phyloP scores from a whole-genome alignment of 139 green algal genomes.

The Volvox africanus region DNA sequence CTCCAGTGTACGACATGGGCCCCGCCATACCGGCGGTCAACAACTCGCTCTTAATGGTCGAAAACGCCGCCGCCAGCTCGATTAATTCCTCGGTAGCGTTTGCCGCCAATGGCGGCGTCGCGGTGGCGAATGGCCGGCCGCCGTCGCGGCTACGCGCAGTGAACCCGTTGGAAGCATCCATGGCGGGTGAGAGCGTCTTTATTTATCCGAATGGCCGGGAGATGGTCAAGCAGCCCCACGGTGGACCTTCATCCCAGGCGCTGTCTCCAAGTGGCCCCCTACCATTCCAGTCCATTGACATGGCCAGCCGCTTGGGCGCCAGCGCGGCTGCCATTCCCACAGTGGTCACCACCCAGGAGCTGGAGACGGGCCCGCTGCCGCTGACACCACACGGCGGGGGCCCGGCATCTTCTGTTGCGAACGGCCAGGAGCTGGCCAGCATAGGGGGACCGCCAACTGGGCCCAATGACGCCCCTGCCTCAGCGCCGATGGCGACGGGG shows the following conservation, averaged over 20 bases:
- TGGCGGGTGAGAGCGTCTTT: conserved; percentile 61
- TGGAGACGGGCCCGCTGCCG: conserved; percentile 31
- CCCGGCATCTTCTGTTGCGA: neutral
- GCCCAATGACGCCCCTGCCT: neutral
- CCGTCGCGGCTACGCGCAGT: conserved; percentile 51
- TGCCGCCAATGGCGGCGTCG: neutral
- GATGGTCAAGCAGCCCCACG: neutral
- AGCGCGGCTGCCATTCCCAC: neutral
- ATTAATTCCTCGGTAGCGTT: neutral
- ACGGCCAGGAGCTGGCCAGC: no score
- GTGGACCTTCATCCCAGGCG: neutral
- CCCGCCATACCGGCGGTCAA: conserved; percentile 38
- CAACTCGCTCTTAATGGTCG: neutral
- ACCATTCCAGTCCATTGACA: conserved; percentile 30
- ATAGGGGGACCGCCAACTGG: neutral
- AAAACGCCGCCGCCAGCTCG: conserved; percentile 25
- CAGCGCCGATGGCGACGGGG: neutral
- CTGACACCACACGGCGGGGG: neutral
- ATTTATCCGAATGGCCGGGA: conserved; percentile 60
- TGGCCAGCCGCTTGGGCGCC: neutral
- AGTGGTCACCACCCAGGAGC: neutral
- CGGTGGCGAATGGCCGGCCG: conserved; percentile 15
- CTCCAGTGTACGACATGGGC: conserved; percentile 56
- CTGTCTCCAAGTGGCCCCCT: neutral
- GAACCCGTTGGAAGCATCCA: conserved; percentile 62